Evolutionary conservation across 208 protist species (phyloP).

Genomic region (Leishmania mexicana): DNA sequence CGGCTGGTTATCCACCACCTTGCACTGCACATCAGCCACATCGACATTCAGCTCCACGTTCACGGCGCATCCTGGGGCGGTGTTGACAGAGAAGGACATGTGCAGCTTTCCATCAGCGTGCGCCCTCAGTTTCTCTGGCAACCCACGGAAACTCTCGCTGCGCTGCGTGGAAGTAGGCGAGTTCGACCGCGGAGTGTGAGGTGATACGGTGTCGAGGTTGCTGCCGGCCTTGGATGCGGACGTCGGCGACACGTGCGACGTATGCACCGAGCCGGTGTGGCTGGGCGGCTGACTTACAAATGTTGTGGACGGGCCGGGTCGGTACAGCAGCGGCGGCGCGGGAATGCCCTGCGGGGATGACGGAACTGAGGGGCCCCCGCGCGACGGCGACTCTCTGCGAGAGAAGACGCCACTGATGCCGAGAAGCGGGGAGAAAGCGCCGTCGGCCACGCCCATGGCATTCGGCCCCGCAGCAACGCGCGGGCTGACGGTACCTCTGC

Average conservation of each 20-base stretch:
- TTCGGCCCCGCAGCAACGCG: constrained; percentile 19
- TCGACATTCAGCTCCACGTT: constrained; percentile 80
- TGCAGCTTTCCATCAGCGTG: constrained; percentile 71
- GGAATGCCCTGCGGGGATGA: constrained; percentile 34
- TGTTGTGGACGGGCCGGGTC: neutral
- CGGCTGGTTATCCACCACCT: constrained; percentile 72
- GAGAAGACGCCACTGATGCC: constrained; percentile 26
- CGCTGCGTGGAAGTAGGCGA: constrained; percentile 32
- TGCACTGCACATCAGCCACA: constrained; percentile 74
- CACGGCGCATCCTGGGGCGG: constrained; percentile 51
- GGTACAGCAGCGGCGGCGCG: constrained; percentile 32
- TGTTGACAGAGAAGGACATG: constrained; percentile 74
- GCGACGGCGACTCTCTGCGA: constrained; percentile 58
- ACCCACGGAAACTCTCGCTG: constrained; percentile 25
- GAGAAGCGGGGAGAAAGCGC: constrained; percentile 35
- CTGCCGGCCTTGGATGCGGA: constrained; percentile 21
- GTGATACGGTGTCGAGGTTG: constrained; percentile 21
- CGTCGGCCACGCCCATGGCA: constrained; percentile 11
- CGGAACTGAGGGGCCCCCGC: constrained; percentile 20
- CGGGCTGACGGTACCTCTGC: constrained; percentile 32
- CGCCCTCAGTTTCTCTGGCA: constrained; percentile 33
- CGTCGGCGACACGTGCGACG: constrained; percentile 26
- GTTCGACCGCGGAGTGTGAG: constrained; percentile 33
- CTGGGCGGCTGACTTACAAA: constrained; percentile 16
- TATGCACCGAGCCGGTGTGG: constrained; percentile 22